These are phyloP conservation scores for Leccinum fibrillosum DNA, from an alignment of 768 basidiomycete species.

Conservation along the genomic window DNA sequence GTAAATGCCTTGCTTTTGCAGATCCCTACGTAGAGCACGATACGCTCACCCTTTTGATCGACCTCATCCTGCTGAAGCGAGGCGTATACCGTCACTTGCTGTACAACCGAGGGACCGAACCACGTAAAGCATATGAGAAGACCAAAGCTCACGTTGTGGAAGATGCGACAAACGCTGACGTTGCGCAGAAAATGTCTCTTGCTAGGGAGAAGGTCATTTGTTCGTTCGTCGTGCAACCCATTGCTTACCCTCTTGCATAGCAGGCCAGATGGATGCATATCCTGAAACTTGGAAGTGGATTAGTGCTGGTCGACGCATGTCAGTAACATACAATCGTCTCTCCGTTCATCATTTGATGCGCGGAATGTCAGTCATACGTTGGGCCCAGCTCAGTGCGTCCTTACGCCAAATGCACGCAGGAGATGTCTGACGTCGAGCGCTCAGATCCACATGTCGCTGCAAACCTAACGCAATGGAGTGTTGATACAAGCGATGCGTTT, in stretches of 20 bases:
- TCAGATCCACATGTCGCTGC: conserved; percentile 40
- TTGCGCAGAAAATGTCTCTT: conserved; percentile 1
- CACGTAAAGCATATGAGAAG: conserved; percentile 41
- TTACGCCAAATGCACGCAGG: not conserved
- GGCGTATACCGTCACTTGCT: conserved; percentile 80
- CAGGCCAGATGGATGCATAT: conserved; percentile 62
- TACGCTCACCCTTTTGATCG: conserved; percentile 64
- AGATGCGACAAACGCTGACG: not conserved
- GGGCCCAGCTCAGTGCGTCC: conserved; percentile 64
- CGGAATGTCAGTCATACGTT: conserved; percentile 61
- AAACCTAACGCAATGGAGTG: conserved; percentile 49
- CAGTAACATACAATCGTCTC: conserved; percentile 25
- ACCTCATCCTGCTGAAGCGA: conserved; percentile 78
- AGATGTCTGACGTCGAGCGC: not conserved
- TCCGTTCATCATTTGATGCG: conserved; percentile 1
- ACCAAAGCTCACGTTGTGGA: not conserved
- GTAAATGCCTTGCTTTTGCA: conserved; percentile 61
- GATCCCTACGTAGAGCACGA: conserved; percentile 91
- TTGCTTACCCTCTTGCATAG: conserved; percentile 31
- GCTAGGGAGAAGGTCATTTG: conserved; percentile 27
- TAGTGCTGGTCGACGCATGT: conserved; percentile 74
- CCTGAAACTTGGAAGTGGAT: conserved; percentile 52
- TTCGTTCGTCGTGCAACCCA: not conserved
- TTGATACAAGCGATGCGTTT: conserved; percentile 48
- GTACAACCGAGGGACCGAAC: conserved; percentile 73